Evolutionary conservation across 2,329 filamentous ascomycete genomes (phyloP).

Genomic region (Botrytis porri): DNA sequence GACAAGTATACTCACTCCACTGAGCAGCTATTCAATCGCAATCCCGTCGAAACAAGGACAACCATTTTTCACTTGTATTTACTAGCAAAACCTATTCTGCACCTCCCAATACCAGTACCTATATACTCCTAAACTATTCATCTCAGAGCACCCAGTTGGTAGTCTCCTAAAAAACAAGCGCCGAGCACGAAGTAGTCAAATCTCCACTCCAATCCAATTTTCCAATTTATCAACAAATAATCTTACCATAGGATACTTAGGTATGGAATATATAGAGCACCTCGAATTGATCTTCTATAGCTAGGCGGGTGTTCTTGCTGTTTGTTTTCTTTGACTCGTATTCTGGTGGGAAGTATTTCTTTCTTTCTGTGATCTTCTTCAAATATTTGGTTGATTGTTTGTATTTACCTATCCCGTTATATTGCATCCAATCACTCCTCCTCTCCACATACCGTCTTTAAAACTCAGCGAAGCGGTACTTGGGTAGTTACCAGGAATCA

Average conservation of each 20-base stretch:
- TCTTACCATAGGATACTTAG: neutral
- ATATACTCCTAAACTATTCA: too few species aligned
- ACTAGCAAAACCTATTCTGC: neutral
- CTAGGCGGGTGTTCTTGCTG: neutral
- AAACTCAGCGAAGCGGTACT: too few species aligned
- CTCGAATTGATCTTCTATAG: neutral
- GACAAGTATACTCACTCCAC: neutral
- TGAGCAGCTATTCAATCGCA: neutral
- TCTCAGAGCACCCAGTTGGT: too few species aligned
- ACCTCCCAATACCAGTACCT: neutral
- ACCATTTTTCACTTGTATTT: neutral
- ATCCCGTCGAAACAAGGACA: neutral
- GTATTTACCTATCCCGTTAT: too few species aligned
- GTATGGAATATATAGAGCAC: neutral
- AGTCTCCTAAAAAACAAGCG: neutral
- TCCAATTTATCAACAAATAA: neutral
- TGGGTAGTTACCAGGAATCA: too few species aligned
- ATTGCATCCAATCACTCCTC: too few species aligned
- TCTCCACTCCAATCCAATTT: neutral
- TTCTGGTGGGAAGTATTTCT: fast-evolving
- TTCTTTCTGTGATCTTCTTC: neutral
- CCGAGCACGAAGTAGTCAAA: neutral
- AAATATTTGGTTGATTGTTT: too few species aligned
- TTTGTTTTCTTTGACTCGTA: neutral
- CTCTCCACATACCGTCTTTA: too few species aligned